Base-by-base conservation (phyloP, 23 red algal species). In the Gracilaria vermiculophylla region DNA sequence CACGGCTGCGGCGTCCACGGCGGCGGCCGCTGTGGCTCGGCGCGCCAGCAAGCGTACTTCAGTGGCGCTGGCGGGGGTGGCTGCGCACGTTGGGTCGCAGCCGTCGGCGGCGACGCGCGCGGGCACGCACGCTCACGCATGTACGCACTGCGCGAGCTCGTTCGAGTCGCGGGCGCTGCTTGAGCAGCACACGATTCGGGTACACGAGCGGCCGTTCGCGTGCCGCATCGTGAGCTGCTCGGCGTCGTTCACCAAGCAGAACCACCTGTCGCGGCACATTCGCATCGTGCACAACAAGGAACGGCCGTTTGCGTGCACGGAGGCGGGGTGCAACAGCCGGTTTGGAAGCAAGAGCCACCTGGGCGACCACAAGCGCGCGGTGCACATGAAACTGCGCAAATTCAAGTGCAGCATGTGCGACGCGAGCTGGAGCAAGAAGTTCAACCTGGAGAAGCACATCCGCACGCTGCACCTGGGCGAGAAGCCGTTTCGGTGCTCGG, bases 281-380 rank as follows among this genome's bases (percentile, higher is more conserved):
- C 86, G 86, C 33, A 79, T 80, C 75, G 86, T 90, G 28, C 86
- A 90, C 71, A 80, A 90, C 55, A 78, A 78, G 73, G 73, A 80
- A 31, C 53, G 86, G 21, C 86, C 86, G n/a, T 90, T 90, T 66
- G 73, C 70, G n/a, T 90, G 86, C 58, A 71, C 50, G 12, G 73
- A 77, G 57, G 36, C 53, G 4, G 86, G 86, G n/a, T 90, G 86
- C 23, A 24, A 15, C n/a, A 80, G 25, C 1, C 50, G 69, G 14
- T 90, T 90, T 90, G 69, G 56, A 3, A 78, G 76, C 44, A 90
- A 90, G 62, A 78, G 49, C 7, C 86, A 90, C 48, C 20, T 78
- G 17, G 69, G 69, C 20, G 73, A 80, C 23, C 86, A 90, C 62
- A 85, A 58, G 1, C 57, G 80, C 40, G 80, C 80, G 3, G 80